These are phyloP conservation scores for Epichloe festucae DNA, from an alignment of 2,329 filamentous ascomycete genomes.

Conservation along the genomic window DNA sequence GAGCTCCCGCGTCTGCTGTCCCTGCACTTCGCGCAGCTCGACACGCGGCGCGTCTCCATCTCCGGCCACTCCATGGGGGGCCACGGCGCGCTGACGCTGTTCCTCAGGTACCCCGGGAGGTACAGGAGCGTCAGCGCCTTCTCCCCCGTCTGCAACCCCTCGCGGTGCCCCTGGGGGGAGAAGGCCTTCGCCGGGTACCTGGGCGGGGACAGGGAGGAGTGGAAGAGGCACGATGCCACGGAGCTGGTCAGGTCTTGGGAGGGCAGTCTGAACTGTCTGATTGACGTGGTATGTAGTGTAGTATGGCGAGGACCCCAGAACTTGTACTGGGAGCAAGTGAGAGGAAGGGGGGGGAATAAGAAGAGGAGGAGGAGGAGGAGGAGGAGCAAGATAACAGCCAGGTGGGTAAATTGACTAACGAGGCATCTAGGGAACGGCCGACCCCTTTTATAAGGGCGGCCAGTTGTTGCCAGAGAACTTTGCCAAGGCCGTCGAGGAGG, in stretches of 20 bases:
- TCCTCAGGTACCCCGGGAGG: constrained; percentile 77
- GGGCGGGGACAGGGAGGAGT: constrained; percentile 60
- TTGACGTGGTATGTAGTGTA: constrained; percentile 61
- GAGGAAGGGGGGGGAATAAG: no score
- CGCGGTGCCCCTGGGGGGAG: constrained; percentile 79
- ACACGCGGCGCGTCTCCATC: constrained; percentile 61
- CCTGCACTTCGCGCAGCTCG: constrained; percentile 55
- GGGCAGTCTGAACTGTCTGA: constrained; percentile 58
- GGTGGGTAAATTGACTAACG: no score
- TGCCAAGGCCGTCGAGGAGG: constrained; percentile 61
- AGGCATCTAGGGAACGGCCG: constrained; percentile 58
- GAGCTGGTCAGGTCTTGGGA: constrained; percentile 73
- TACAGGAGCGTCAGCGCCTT: constrained; percentile 87
- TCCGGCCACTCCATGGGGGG: constrained; percentile 96
- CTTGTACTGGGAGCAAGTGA: no score
- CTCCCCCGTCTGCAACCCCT: constrained; percentile 79
- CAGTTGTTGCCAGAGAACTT: constrained; percentile 94
- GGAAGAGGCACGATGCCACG: constrained; percentile 85
- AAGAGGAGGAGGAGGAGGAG: no score
- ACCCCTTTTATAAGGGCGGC: constrained; percentile 92
- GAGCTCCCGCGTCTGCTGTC: constrained; percentile 78
- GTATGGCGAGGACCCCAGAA: no score
- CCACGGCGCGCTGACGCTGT: constrained; percentile 85
- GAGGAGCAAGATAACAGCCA: no score
- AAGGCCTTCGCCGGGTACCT: constrained; percentile 93